A percentile compares a stretch with the other conserved stretches of the same genome.
Conservation (phyloP, 352 stramenopile genomes). For the Globisporangium parvum region DNA sequence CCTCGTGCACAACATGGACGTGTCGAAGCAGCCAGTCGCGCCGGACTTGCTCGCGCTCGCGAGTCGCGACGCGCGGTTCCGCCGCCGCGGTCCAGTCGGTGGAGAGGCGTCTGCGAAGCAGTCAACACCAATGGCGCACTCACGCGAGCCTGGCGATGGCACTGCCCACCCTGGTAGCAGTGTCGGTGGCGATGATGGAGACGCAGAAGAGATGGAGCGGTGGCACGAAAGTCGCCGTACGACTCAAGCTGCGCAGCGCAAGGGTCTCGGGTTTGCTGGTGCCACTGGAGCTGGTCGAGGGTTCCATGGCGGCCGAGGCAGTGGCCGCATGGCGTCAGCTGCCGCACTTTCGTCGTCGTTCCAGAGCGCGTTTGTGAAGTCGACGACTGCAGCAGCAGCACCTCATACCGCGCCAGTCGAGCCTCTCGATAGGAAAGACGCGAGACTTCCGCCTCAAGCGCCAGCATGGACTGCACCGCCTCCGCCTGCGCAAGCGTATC, state of each 20-base stretch:
- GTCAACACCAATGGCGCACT: not conserved
- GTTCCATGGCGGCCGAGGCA: not conserved
- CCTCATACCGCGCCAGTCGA: not conserved
- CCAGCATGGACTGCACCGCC: not conserved
- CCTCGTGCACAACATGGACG: constrained; percentile 82
- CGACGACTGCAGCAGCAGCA: constrained; percentile 1
- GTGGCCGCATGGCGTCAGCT: constrained; percentile 26
- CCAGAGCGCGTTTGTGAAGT: constrained; percentile 21
- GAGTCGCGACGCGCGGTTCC: constrained; percentile 40
- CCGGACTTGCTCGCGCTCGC: constrained; percentile 56
- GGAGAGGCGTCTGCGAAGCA: not conserved
- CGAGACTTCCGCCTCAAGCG: too few relatives aligned
- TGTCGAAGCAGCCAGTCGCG: constrained; percentile 53
- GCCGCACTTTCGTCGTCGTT: constrained; percentile 10
- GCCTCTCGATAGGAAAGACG: too few relatives aligned
- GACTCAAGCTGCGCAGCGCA: constrained; percentile 54
- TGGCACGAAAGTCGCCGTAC: constrained; percentile 53
- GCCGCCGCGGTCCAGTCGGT: constrained; percentile 24
- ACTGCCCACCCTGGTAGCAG: too few relatives aligned
- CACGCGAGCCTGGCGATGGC: not conserved
- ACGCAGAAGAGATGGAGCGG: constrained; percentile 47
- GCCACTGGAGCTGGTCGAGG: not conserved
- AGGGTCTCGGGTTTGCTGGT: constrained; percentile 58
- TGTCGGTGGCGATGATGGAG: constrained; percentile 26
- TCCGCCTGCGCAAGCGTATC: not conserved